Base-by-base conservation (phyloP, 2,329 filamentous ascomycete genomes). In the Verticillium zaregamsianum region DNA sequence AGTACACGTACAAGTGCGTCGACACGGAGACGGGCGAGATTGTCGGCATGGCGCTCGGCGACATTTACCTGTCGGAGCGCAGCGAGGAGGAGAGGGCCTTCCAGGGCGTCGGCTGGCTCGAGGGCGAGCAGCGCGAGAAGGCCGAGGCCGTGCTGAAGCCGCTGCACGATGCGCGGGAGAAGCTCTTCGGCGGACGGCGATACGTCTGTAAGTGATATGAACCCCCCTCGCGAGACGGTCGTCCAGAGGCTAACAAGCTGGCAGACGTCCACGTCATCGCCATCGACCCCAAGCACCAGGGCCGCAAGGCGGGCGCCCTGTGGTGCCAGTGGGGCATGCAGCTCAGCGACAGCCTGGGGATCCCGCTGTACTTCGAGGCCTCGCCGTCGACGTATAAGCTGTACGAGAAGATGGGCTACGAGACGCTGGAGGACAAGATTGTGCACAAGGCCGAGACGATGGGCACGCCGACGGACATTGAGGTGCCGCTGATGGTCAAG, bases 1-100 rank as follows among this genome's bases (percentile, higher is more conserved):
- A 82, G 62, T 79, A 81, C 67, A 82, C 79, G 5, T 70, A 77
- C 63, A 82, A 82, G 69, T 79, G 75, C 57, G 71, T 82, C 31
- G 79, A 83, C 65, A 74, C 72, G 7, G 71, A 72, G 3, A 78
- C 74, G 1, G 74, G 75, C 15, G 73, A 77, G 33, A 75, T 81
- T 39, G 71, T 80, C 25, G 80, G 80, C 57, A 81, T 82, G 76
- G 78, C 74, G 2, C 72, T 82, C 20, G 77, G 74, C 65, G 78
- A 83, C 61, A 70, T 79, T 6, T 79, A 78, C 65, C 62, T 79
- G 59, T 64, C 66, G 25, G 68, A 74, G 66, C 68, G 76, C 28
- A 70, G 71, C 9, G 71, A 74, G 6, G 77, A 78, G 62, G 78
- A 81, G 65, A 74, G 79, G 64, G 72, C 72, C 59, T 77, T 77